Base-by-base conservation (phyloP, 441 rosid species). In the Mallotus japonicus region DNA sequence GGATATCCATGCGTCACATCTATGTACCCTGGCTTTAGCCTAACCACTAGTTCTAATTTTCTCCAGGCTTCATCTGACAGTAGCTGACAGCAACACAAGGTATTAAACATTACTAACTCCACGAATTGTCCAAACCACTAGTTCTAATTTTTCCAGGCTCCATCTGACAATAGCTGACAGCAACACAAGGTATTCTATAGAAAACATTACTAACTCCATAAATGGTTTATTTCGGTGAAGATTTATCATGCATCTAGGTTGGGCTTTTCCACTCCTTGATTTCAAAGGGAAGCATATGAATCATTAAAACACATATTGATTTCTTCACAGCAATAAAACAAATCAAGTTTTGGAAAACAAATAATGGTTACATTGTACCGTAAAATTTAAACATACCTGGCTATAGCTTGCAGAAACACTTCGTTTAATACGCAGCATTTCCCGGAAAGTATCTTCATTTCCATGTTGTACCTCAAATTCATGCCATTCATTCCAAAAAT, bases 401-500 rank as follows among this genome's bases (percentile, higher is more conserved):
- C 92, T 92, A 79, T 84, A 88, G 82, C 97, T 92, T 32, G 99
- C 98, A 6, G 95, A 83, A 60, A 89, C 96, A 69, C 95, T 95
- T 65, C 97, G 87, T 79, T 91, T 92, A 56, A 90, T 86, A 13
- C 95, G 90, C 69, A 92, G 81, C 99, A 95, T 92, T 74, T 95
- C 99, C 60, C 98, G 82, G 83, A 91, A 95, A 46, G 99, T 95
- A 71, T 91, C 99, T 77, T 90, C 99, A 73, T 95, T 92, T 57
- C 99, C 99, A 74, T 92, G 98, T n/a, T 84, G 91, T 50, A 95
- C 98, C 82, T 95, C 99, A 62, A 95, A 92, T 61, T 90, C 91
- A 65, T 93, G 91, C 99, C 99, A 95, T 70, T 84, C 87, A 77
- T 83, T 88, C 98, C 99, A 95, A 79, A 92, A 91, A 24, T 91